These are phyloP conservation scores for Sugiyamaella chiloensis DNA, from an alignment of 805 yeast genomes.

Conservation along the genomic window DNA sequence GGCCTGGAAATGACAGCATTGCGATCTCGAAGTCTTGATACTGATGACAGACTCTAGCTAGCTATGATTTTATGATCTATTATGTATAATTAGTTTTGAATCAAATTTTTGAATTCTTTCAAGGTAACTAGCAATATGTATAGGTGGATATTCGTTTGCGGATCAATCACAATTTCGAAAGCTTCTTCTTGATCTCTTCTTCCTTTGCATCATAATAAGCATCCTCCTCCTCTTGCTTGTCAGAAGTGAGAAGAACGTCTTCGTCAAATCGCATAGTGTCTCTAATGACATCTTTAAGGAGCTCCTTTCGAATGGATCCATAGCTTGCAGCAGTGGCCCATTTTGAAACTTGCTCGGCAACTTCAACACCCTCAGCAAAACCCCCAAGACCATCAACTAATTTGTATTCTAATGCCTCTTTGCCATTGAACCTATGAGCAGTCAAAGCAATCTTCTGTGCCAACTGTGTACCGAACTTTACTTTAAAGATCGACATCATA, in stretches of 20 bases:
- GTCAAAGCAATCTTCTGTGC: constrained; percentile 33
- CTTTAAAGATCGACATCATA: constrained; percentile 35
- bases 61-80: constrained; percentile 9
- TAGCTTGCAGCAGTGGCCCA: constrained; percentile 33
- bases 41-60: constrained; percentile 23
- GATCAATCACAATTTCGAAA: constrained; percentile 19
- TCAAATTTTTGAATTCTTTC: constrained; percentile 10
- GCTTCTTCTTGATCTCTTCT: constrained; percentile 9
- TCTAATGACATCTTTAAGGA: constrained; percentile 27
- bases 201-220: constrained; percentile 17
- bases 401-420: constrained; percentile 28
- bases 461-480: constrained; percentile 29
- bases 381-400: constrained; percentile 36
- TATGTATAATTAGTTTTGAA: constrained; percentile 19
- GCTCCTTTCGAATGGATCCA: constrained; percentile 30
- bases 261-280: constrained; percentile 23
- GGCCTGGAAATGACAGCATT: constrained; percentile 25
- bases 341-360: constrained; percentile 25
- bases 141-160: too few species aligned
- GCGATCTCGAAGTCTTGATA: constrained; percentile 22
- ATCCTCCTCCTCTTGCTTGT: constrained; percentile 15
- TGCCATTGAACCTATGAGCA: constrained; percentile 36
- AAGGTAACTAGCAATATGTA: too few species aligned
- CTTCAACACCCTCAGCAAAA: constrained; percentile 32
- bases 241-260: constrained; percentile 12